Conservation (phyloP, 768 basidiomycete species). For the Tylopilus sp. region DNA sequence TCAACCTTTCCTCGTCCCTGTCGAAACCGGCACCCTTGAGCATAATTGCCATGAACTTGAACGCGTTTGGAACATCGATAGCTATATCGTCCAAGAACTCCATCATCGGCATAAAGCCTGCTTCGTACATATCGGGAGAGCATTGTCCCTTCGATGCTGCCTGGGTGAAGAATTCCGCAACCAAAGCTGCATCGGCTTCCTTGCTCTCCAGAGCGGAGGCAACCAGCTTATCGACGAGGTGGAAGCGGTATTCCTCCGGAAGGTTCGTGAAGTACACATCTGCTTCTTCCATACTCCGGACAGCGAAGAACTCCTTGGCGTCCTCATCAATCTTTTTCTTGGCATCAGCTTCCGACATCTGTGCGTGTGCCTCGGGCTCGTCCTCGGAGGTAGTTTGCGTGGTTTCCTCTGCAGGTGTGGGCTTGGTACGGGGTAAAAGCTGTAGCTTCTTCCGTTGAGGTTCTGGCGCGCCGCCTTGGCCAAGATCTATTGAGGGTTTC, state of each 20-base stretch:
- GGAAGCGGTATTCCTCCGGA: constrained; percentile 57
- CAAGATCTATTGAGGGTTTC: constrained; percentile 51
- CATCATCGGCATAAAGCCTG: constrained; percentile 65
- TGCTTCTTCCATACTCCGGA: constrained; percentile 83
- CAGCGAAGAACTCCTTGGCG: constrained; percentile 80
- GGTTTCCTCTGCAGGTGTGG: constrained; percentile 46
- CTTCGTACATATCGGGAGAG: constrained; percentile 60
- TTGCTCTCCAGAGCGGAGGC: constrained; percentile 76
- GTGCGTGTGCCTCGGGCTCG: constrained; percentile 42
- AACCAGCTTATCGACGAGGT: constrained; percentile 74
- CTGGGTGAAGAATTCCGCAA: constrained; percentile 68
- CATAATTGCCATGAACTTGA: constrained; percentile 70
- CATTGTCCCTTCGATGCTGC: constrained; percentile 60
- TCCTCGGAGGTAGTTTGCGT: constrained; percentile 47
- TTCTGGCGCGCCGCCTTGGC: constrained; percentile 43
- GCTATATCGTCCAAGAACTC: constrained; percentile 86
- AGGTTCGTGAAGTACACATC: constrained; percentile 81
- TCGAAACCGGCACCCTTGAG: constrained; percentile 64
- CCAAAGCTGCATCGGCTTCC: constrained; percentile 73
- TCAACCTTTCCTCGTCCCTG: constrained; percentile 52
- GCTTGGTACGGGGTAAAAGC: constrained; percentile 73
- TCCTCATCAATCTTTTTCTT: constrained; percentile 79
- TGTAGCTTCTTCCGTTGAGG: constrained; percentile 68
- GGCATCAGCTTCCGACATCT: constrained; percentile 66
- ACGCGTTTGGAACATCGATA: constrained; percentile 87